Conservation (phyloP, 495 filamentous ascomycete species). For the Penicillium waksmanii region DNA sequence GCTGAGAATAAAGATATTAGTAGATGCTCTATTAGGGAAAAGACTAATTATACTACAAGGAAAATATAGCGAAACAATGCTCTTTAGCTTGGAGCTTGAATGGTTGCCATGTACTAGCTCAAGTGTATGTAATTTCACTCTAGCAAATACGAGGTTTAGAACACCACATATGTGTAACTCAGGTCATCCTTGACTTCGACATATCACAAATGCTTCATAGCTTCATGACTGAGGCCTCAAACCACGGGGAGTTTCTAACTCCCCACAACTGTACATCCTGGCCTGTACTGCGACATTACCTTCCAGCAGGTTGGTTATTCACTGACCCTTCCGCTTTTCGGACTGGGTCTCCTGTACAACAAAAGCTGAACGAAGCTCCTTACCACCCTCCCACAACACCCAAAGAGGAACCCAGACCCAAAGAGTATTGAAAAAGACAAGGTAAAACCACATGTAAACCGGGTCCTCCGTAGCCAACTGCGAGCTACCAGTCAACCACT, state of each 20-base stretch:
- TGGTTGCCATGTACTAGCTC: too few species aligned
- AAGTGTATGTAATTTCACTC: too few species aligned
- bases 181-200: too few species aligned
- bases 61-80: too few species aligned
- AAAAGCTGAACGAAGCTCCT: slow-evolving; percentile 64
- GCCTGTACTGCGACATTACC: not conserved
- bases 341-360: slow-evolving; percentile 24
- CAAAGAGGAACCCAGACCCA: slow-evolving; percentile 86
- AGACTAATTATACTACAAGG: too few species aligned
- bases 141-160: too few species aligned
- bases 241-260: not conserved
- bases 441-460: slow-evolving; percentile 86
- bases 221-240: not conserved
- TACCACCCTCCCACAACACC: slow-evolving; percentile 68
- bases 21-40: too few species aligned
- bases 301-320: not conserved
- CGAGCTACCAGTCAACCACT: slow-evolving; percentile 80
- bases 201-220: too few species aligned
- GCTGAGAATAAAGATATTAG: too few species aligned
- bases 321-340: slow-evolving; percentile 20
- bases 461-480: slow-evolving; percentile 81
- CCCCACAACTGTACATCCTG: not conserved
- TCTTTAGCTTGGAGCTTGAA: too few species aligned
- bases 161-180: too few species aligned
- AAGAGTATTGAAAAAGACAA: slow-evolving; percentile 88